A percentile compares a stretch with the other conserved stretches of the same genome.
Conservation (phyloP, 805 yeast species). For the Pichia cephalocereana region DNA sequence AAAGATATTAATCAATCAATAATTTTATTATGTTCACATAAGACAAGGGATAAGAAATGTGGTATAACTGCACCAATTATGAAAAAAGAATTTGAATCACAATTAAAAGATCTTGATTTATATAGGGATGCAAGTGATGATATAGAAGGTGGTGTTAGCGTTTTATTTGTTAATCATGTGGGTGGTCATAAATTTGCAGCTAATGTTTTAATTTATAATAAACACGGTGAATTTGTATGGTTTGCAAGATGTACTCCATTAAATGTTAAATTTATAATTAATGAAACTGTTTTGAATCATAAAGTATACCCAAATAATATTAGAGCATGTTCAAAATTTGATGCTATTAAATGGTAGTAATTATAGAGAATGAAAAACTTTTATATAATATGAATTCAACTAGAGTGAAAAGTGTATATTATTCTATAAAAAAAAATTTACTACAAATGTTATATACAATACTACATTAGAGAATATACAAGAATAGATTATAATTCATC, state of each 20-base stretch:
- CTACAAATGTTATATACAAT: too few relatives aligned
- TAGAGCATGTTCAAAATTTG: constrained; percentile 48
- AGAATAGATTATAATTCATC: constrained; percentile 4
- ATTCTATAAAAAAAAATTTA: background rate
- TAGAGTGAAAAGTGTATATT: background rate
- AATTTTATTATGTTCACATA: constrained; percentile 79
- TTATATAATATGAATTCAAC: too few relatives aligned
- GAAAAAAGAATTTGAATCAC: constrained; percentile 67
- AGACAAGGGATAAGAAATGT: constrained; percentile 85
- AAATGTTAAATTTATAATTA: constrained; percentile 64
- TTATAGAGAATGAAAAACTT: too few relatives aligned
- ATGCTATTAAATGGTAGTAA: constrained; percentile 43
- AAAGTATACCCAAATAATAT: constrained; percentile 64
- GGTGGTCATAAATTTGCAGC: constrained; percentile 97
- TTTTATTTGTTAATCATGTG: constrained; percentile 70
- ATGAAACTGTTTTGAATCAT: constrained; percentile 62
- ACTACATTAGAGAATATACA: background rate
- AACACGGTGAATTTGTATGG: constrained; percentile 76
- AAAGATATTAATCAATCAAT: constrained; percentile 35
- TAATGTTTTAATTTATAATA: constrained; percentile 69
- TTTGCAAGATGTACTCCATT: constrained; percentile 76
- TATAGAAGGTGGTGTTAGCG: constrained; percentile 65
- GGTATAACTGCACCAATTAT: constrained; percentile 90
- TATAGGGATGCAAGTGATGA: constrained; percentile 71
- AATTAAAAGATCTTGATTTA: constrained; percentile 61